phyloP scores from a whole-genome alignment of 306 rosid species.

The Calophaca sinica region DNA sequence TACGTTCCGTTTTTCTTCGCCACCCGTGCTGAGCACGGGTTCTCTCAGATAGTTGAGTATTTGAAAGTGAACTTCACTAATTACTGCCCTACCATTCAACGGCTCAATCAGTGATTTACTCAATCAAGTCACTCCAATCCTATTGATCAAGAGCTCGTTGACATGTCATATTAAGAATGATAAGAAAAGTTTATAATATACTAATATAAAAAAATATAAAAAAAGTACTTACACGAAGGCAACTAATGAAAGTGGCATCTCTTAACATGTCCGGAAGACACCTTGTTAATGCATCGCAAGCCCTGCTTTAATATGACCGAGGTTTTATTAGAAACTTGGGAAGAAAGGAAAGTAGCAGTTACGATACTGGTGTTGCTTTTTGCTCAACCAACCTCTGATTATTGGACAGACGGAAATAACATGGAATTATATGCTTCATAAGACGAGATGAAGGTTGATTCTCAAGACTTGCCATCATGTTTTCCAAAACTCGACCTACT shows the following conservation, averaged over 20 bases:
- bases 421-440: conserved; percentile 68
- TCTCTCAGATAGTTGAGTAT: no score
- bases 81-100: background rate
- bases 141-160: background rate
- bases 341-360: background rate
- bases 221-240: conserved; percentile 66
- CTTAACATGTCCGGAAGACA: conserved; percentile 78
- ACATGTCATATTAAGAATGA: no score
- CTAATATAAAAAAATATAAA: background rate
- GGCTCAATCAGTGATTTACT: background rate
- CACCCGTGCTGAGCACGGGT: no score
- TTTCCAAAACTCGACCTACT: conserved; percentile 68
- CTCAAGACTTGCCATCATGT: conserved; percentile 65
- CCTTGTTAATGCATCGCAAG: conserved; percentile 68
- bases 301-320: conserved; percentile 55
- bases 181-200: no score
- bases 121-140: background rate
- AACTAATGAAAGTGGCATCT: conserved; percentile 66
- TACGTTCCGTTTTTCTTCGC: no score
- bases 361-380: background rate
- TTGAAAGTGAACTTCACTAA: background rate
- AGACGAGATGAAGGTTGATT: conserved; percentile 81
- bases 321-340: background rate
- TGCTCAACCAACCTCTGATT: conserved; percentile 61
- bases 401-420: conserved; percentile 77